phyloP scores from a whole-genome alignment of 495 filamentous ascomycete species.

The Extremus antarcticus region DNA sequence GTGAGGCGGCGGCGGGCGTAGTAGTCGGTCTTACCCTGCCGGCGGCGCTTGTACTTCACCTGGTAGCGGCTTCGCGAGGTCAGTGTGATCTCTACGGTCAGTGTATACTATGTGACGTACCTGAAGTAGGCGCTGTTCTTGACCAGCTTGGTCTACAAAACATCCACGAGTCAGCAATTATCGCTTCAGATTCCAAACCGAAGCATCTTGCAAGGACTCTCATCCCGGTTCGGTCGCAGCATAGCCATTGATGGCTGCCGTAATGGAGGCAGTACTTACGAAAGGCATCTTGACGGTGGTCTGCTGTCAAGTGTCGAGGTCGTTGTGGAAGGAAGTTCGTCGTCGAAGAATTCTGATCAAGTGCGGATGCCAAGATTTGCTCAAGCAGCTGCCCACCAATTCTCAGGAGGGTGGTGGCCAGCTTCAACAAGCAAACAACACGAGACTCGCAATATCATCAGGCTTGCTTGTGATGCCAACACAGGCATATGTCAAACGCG shows the following conservation, averaged over 20 bases:
- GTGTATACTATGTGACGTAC: slow-evolving; percentile 41
- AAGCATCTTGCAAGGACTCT: slow-evolving; percentile 97
- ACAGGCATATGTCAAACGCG: too few species aligned
- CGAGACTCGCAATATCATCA: too few species aligned
- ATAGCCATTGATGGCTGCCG: neutral
- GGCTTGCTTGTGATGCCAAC: too few species aligned
- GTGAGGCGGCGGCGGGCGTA: slow-evolving; percentile 98
- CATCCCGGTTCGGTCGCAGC: neutral
- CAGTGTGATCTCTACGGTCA: slow-evolving; percentile 7
- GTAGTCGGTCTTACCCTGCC: slow-evolving; percentile 98
- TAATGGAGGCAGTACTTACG: slow-evolving; percentile 25
- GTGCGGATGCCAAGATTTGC: neutral
- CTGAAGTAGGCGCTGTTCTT: slow-evolving; percentile 98
- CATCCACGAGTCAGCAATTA: slow-evolving; percentile 91
- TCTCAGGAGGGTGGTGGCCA: neutral
- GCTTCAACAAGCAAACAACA: too few species aligned
- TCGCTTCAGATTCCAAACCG: slow-evolving; percentile 84
- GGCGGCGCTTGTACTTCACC: slow-evolving; percentile 98
- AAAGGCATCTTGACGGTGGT: slow-evolving; percentile 32
- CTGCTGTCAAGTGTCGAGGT: neutral
- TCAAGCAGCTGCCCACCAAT: neutral
- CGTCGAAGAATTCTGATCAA: neutral
- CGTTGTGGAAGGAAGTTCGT: neutral
- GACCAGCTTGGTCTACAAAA: slow-evolving; percentile 74
- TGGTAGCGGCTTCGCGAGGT: slow-evolving; percentile 69